phyloP scores from a whole-genome alignment of 1,284 basidiomycete genomes.

The Wallemia ichthyophaga region DNA sequence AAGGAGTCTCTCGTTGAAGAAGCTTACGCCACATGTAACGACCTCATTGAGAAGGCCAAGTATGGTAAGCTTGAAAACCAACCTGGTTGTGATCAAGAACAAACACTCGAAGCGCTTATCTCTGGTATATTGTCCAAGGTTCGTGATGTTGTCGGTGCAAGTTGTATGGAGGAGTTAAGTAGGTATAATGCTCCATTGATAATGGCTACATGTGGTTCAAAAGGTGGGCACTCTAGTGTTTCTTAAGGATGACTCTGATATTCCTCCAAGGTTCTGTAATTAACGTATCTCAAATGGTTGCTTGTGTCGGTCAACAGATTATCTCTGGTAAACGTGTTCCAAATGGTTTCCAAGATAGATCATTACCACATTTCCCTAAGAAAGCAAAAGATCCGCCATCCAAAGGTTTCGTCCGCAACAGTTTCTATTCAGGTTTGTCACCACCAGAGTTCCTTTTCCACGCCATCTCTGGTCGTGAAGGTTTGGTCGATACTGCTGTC shows the following conservation, averaged over 20 bases:
- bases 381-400: slow-evolving; percentile 90
- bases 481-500: slow-evolving; percentile 94
- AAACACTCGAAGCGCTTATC: slow-evolving; percentile 83
- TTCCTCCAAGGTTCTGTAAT: slow-evolving; percentile 55
- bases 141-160: slow-evolving; percentile 80
- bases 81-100: slow-evolving; percentile 85
- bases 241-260: neutral
- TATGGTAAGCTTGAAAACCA: slow-evolving; percentile 80
- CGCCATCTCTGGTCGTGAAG: slow-evolving; percentile 94
- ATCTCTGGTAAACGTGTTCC: slow-evolving; percentile 94
- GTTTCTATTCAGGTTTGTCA: slow-evolving; percentile 77
- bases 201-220: slow-evolving; percentile 98
- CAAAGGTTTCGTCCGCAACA: slow-evolving; percentile 93
- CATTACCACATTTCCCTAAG: slow-evolving; percentile 91
- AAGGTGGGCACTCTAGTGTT: slow-evolving; percentile 29
- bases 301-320: slow-evolving; percentile 97
- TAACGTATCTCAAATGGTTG: slow-evolving; percentile 99
- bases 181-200: slow-evolving; percentile 87
- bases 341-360: slow-evolving; percentile 96
- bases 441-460: slow-evolving; percentile 97
- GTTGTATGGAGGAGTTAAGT: slow-evolving; percentile 92
- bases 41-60: slow-evolving; percentile 65
- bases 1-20: slow-evolving; percentile 68
- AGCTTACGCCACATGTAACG: slow-evolving; percentile 65
- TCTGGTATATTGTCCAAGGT: slow-evolving; percentile 80